Evolutionary conservation across 2,329 filamentous ascomycete genomes (phyloP).

Genomic region (Exophiala sp.): DNA sequence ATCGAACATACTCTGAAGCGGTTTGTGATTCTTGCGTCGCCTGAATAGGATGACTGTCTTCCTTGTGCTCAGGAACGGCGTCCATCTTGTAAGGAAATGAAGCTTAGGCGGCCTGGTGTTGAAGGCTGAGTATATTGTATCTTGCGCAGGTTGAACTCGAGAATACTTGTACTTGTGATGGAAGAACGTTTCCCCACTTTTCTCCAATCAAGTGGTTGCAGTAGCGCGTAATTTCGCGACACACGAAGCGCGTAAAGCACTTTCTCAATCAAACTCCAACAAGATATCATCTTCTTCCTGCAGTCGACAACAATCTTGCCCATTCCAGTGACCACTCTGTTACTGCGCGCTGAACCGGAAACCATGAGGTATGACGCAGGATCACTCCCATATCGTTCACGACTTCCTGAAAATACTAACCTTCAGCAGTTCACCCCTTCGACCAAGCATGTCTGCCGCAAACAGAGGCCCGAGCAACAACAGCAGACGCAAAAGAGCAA

Average conservation of each 20-base stretch:
- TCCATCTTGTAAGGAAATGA: constrained; percentile 3
- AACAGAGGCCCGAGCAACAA: constrained; percentile 65
- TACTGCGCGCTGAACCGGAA: background rate
- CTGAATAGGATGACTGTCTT: background rate
- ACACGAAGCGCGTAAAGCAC: constrained; percentile 12
- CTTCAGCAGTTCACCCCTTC: constrained; percentile 69
- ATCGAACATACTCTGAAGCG: constrained; percentile 60
- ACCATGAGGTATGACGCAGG: constrained; percentile 18
- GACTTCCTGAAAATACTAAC: background rate
- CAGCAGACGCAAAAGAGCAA: constrained; percentile 59
- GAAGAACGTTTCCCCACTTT: background rate
- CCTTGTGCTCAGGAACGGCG: constrained; percentile 10
- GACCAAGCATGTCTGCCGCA: constrained; percentile 74
- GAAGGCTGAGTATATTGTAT: too few species aligned
- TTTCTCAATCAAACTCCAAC: background rate
- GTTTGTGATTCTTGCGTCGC: constrained; percentile 64
- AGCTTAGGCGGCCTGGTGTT: background rate
- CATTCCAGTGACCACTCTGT: constrained; percentile 17
- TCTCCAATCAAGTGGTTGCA: background rate
- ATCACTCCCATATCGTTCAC: background rate
- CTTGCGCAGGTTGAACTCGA: background rate
- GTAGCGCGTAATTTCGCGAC: constrained; percentile 9
- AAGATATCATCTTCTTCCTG: background rate
- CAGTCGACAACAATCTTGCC: background rate
- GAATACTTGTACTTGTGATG: too few species aligned